phyloP scores from a whole-genome alignment of 2,329 filamentous ascomycete genomes.

The Metarhizium humberi region DNA sequence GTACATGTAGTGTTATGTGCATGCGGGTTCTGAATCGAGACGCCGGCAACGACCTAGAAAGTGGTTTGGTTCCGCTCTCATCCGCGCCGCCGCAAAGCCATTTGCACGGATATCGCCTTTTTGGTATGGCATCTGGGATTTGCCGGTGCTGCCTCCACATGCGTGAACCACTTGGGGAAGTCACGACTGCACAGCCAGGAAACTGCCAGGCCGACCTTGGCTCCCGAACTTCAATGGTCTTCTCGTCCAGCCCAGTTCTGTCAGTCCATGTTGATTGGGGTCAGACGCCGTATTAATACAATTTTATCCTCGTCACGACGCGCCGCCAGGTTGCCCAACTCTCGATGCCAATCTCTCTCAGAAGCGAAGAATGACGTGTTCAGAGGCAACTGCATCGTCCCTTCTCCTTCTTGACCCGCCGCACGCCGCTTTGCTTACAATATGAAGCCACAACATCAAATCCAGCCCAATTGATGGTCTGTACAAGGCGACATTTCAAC shows the following conservation, averaged over 20 bases:
- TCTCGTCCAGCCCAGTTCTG: neutral
- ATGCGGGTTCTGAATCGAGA: no score
- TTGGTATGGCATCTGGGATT: no score
- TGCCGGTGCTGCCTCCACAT: neutral
- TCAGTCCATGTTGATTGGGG: neutral
- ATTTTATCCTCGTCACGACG: neutral
- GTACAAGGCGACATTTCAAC: neutral
- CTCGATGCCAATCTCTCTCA: neutral
- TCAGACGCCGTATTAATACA: neutral
- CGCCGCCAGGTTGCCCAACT: neutral
- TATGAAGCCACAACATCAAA: neutral
- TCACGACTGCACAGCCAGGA: no score
- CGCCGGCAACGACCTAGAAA: no score
- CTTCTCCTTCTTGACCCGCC: no score
- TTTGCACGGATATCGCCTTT: no score
- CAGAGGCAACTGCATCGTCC: neutral
- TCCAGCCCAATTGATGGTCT: neutral
- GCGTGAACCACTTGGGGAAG: no score
- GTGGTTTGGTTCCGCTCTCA: no score
- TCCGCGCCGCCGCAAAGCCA: no score
- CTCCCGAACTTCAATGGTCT: no score
- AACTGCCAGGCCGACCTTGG: no score
- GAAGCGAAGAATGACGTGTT: neutral
- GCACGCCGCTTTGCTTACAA: neutral
- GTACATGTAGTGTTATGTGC: neutral